Evolutionary conservation across 805 yeast species (phyloP).

Genomic region (Yamadazyma insecticola): DNA sequence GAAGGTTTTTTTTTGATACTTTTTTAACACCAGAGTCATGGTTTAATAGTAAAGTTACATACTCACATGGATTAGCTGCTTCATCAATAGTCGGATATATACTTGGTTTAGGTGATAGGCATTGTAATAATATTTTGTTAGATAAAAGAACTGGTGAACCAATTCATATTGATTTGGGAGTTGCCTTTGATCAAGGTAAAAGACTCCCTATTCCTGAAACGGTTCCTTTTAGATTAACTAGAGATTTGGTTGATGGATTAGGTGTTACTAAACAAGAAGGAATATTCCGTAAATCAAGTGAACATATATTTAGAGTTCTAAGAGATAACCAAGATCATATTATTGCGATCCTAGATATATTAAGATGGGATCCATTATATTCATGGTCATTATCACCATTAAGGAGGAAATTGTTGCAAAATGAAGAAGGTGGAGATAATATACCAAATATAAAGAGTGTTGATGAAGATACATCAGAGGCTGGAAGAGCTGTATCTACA

Average conservation of each 20-base stretch:
- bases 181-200: constrained; percentile 93
- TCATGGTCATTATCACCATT: constrained; percentile 87
- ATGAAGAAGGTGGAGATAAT: constrained; percentile 18
- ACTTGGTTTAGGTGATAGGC: constrained; percentile 93
- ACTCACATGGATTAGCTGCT: constrained; percentile 76
- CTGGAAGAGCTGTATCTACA: constrained; percentile 68
- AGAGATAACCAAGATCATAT: constrained; percentile 65
- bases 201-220: constrained; percentile 82
- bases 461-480: constrained; percentile 58
- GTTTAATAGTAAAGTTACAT: constrained; percentile 61
- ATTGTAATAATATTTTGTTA: constrained; percentile 82
- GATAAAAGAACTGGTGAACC: constrained; percentile 86
- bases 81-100: constrained; percentile 84
- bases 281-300: constrained; percentile 66
- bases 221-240: constrained; percentile 90
- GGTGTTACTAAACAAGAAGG: constrained; percentile 88
- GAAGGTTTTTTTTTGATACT: constrained; percentile 63
- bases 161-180: constrained; percentile 92
- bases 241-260: constrained; percentile 82
- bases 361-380: constrained; percentile 89
- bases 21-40: constrained; percentile 68
- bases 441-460: constrained; percentile 10
- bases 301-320: constrained; percentile 64
- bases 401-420: constrained; percentile 51
- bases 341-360: constrained; percentile 74